Evolutionary conservation across 805 yeast genomes (phyloP), one percentile per base, ranked within the genome.

Genomic region (Saccharomycopsis selenospora): DNA sequence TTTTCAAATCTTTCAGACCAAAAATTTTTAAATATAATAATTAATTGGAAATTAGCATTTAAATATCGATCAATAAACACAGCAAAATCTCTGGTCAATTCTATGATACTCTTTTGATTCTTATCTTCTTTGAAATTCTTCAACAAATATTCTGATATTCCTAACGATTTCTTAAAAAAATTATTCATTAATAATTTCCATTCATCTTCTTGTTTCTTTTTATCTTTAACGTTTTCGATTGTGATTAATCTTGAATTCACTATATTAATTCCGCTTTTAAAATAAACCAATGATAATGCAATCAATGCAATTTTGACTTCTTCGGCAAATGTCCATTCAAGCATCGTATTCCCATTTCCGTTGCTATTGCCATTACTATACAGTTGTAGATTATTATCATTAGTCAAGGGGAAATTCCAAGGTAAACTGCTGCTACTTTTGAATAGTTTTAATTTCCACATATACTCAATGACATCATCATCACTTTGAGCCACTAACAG

Each of bases 1-100:
- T 18, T 43, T 8, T 28, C 49, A 36, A 24, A 33, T 36, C 55
- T 29, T 30, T 52, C 53, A 2, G 22, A 10, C 55, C 55, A 52
- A 28, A 46, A 52, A 36, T 46, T 52, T 13, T 48, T 40, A 20
- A 52, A 40, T 11, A 52, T n/a, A 6, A 52, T 44, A 3, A 33
- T 13, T 13, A 49, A 30, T 38, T 49, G 55, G 17, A 49, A 49
- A 38, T 52, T 52, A 4, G 47, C 49, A 30, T 30, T 42, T 3
- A 47, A n/a, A 27, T 46, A 49, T 13, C 36, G 23, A 11, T 18
- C n/a, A 22, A 49, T 26, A 36, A 52, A 52, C 8, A 30, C 36
- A n/a, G 42, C 30, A 33, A 52, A 52, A 11, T 49, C 36, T 6
- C 14, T 3, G 1, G 45, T 13, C n/a, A 45, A 22, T 23, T 52